phyloP scores from a whole-genome alignment of 2,329 filamentous ascomycete genomes.

The Alternaria rosae region DNA sequence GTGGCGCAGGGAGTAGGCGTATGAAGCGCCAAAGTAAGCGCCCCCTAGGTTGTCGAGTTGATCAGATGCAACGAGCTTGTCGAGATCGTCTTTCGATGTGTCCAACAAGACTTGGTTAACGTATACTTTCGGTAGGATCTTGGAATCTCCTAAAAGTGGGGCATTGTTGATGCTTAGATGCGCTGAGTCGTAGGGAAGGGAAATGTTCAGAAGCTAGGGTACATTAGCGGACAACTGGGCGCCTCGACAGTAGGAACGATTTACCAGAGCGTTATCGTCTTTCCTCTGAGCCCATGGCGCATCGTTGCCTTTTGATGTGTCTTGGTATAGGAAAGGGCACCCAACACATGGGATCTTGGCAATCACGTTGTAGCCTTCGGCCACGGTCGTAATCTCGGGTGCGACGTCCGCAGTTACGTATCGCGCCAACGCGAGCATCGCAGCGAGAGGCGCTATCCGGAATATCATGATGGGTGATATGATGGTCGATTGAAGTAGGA shows the following conservation, averaged over 20 bases:
- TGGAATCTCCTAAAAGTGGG: conserved; percentile 25
- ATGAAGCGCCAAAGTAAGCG: conserved; percentile 40
- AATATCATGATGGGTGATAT: conserved; percentile 22
- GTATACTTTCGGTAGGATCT: conserved; percentile 34
- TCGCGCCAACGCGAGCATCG: conserved; percentile 1
- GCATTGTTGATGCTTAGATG: conserved; percentile 38
- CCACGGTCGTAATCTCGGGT: conserved; percentile 41
- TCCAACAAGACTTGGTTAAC: conserved; percentile 40
- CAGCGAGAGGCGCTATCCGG: conserved; percentile 13
- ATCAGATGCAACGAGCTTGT: conserved; percentile 21
- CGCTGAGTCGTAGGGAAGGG: conserved; percentile 36
- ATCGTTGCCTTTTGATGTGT: conserved; percentile 33
- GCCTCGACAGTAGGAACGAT: not conserved
- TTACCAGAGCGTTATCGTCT: conserved; percentile 40
- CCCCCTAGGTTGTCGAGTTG: conserved; percentile 34
- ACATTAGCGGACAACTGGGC: not conserved
- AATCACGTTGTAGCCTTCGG: conserved; percentile 42
- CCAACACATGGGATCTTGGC: conserved; percentile 44
- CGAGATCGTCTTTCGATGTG: conserved; percentile 23
- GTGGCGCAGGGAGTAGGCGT: conserved; percentile 33
- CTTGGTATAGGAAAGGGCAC: conserved; percentile 44
- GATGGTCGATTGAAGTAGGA: not conserved
- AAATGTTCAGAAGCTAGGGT: conserved; percentile 40
- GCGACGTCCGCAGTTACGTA: conserved; percentile 25
- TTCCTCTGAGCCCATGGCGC: conserved; percentile 34